These are phyloP conservation scores for Geum urbanum DNA, from an alignment of 306 rosid species.

Conservation along the genomic window DNA sequence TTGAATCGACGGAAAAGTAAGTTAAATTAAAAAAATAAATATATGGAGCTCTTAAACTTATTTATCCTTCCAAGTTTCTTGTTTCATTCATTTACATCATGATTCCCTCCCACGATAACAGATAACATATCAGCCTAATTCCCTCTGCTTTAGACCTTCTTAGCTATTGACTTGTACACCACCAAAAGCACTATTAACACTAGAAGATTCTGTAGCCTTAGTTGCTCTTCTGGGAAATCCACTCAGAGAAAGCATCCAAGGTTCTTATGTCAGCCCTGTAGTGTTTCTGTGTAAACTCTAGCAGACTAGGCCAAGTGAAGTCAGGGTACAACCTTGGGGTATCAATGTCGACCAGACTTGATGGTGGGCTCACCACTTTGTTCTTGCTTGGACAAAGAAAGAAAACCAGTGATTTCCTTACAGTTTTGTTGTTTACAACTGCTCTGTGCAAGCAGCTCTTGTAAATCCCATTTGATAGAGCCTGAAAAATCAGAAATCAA, in stretches of 20 bases:
- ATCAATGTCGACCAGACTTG: constrained; percentile 31
- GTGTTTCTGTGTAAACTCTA: constrained; percentile 65
- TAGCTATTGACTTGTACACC: constrained; percentile 24
- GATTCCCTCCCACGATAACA: constrained; percentile 11
- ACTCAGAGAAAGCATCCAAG: constrained; percentile 57
- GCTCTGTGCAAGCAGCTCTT: constrained; percentile 93
- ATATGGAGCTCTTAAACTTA: constrained; percentile 10
- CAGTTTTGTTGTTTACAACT: constrained; percentile 51
- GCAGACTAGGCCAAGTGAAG: constrained; percentile 65
- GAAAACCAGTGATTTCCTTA: constrained; percentile 80
- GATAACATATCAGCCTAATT: constrained; percentile 1
- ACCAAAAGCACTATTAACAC: constrained; percentile 20
- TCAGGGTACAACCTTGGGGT: constrained; percentile 64
- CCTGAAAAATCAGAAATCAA: constrained; percentile 39
- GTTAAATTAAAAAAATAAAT: background rate
- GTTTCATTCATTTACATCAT: constrained; percentile 13
- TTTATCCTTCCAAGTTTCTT: constrained; percentile 7
- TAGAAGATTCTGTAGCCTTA: constrained; percentile 18
- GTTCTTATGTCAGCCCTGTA: constrained; percentile 68
- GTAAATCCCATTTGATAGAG: constrained; percentile 77
- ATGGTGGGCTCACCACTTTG: constrained; percentile 58
- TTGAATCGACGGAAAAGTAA: constrained; percentile 13
- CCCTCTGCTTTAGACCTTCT: background rate
- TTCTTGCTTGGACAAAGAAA: constrained; percentile 63
- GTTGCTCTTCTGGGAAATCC: constrained; percentile 40